Percentiles rank a stretch among this genome's conserved stretches.
phyloP scores from a whole-genome alignment of 75 land plant genomes.

The Isoetes taiwanensis region DNA sequence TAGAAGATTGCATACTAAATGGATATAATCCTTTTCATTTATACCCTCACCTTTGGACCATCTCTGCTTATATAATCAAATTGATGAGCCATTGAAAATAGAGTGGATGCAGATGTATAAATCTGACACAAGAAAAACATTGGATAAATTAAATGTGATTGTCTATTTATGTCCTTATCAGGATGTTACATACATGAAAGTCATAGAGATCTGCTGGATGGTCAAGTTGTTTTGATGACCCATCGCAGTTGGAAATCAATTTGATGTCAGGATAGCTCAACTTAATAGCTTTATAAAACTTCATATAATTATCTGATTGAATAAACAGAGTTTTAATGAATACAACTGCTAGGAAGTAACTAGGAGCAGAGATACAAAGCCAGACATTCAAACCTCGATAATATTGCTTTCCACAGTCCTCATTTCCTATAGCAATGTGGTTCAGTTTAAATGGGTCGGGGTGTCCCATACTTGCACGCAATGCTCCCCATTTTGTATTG shows the following conservation, averaged over 20 bases:
- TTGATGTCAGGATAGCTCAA: conserved; percentile 67
- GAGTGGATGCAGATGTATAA: conserved; percentile 44
- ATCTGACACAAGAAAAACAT: conserved; percentile 18
- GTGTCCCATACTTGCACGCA: conserved; percentile 85
- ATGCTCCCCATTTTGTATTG: conserved; percentile 65
- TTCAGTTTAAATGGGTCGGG: conserved; percentile 70
- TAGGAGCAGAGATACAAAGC: background rate
- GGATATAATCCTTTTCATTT: background rate
- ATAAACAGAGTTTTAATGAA: background rate
- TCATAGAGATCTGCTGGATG: conserved; percentile 95
- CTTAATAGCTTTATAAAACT: conserved; percentile 69
- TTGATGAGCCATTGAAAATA: conserved; percentile 50
- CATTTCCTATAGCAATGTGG: conserved; percentile 80
- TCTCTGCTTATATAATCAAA: conserved; percentile 53
- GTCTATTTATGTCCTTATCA: background rate
- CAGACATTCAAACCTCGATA: conserved; percentile 34
- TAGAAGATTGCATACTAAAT: background rate
- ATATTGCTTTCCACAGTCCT: conserved; percentile 70
- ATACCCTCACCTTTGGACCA: conserved; percentile 71
- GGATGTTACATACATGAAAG: conserved; percentile 52
- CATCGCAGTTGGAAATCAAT: conserved; percentile 89
- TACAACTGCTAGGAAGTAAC: background rate
- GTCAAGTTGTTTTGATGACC: conserved; percentile 44
- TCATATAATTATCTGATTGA: conserved; percentile 66
- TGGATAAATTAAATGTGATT: background rate